Evolutionary conservation across 768 basidiomycete genomes (phyloP).

Genomic region (Vishniacozyma victoriae): DNA sequence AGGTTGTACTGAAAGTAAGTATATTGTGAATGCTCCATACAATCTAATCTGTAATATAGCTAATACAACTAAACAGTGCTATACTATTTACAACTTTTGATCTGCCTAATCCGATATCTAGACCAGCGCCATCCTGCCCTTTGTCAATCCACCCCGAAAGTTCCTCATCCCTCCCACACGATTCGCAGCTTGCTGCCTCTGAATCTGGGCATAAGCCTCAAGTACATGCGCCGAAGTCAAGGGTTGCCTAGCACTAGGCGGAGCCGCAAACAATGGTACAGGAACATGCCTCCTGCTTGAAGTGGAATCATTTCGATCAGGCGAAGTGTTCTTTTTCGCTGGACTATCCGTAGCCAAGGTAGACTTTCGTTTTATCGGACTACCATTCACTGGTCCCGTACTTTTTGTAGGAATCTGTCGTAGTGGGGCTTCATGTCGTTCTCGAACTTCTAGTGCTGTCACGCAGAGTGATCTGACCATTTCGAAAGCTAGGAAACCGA

Average conservation of each 20-base stretch:
- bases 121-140: slow-evolving; percentile 30
- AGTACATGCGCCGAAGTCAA: slow-evolving; percentile 79
- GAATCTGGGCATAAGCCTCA: slow-evolving; percentile 86
- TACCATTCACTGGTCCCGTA: background rate
- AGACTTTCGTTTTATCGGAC: slow-evolving; percentile 9
- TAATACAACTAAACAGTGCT: too few species aligned
- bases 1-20: too few species aligned
- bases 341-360: background rate
- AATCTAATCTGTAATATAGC: too few species aligned
- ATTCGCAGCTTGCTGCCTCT: slow-evolving; percentile 71
- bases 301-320: slow-evolving; percentile 37
- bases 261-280: slow-evolving; percentile 72
- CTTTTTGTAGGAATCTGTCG: background rate
- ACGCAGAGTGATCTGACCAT: slow-evolving; percentile 91
- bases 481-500: slow-evolving; percentile 94
- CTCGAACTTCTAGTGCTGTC: slow-evolving; percentile 67
- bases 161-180: slow-evolving; percentile 82
- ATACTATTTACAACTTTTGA: too few species aligned
- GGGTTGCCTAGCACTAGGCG: slow-evolving; percentile 72
- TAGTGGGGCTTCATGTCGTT: slow-evolving; percentile 16
- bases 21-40: too few species aligned
- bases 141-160: slow-evolving; percentile 71
- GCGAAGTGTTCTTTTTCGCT: background rate
- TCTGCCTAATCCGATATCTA: too few species aligned
- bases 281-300: slow-evolving; percentile 45